Base-by-base conservation (phyloP, 1,284 basidiomycete genomes). In the Amylostereum areolatum region DNA sequence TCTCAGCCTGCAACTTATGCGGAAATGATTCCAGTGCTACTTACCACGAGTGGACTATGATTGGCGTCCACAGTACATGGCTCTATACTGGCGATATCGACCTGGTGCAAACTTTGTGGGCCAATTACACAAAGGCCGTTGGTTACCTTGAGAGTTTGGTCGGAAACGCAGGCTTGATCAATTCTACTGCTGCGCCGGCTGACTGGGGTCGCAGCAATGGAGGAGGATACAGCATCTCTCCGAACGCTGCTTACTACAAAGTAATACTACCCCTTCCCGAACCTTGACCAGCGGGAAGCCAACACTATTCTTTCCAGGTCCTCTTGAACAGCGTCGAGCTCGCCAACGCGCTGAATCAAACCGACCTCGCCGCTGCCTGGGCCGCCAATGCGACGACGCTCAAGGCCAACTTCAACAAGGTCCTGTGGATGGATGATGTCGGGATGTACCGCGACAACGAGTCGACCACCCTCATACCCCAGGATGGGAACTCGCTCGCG, bases 161-260 rank as follows among this genome's bases (percentile, higher is more conserved):
- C 1, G 74, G 74, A 42, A 55, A 57, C 0, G 67, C 69, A 8
- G 76, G 76, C 0, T 58, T 79, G 40, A 69, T 77, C 62, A 69
- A 78, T 53, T 70, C 77, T 6, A 74, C 74, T 4, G 57, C 66
- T 41, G n/a, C n/a, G 27, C 41, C 72, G 62, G 65, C 73, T 37
- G 77, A 79, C 56, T 79, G 76, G 76, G 77, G 72, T 6, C 59
- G 77, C 33, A 66, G 70, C 5, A 72, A 72, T 25, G 71, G 72
- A 2, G 68, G 72, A 10, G 75, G 76, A 11, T 65, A 71, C 51
- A 79, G 75, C 51, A 66, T 73, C 4, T 75, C 73, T 46, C 71
- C 70, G 8, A 78, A 78, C 54, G 76, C 74, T 1, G 56, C 78
- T 9, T 59, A 72, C 25, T 78, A 77, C 55, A 63, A 66, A 54